phyloP scores from a whole-genome alignment of 2,329 filamentous ascomycete species.

The Zymoseptoria pseudotritici region DNA sequence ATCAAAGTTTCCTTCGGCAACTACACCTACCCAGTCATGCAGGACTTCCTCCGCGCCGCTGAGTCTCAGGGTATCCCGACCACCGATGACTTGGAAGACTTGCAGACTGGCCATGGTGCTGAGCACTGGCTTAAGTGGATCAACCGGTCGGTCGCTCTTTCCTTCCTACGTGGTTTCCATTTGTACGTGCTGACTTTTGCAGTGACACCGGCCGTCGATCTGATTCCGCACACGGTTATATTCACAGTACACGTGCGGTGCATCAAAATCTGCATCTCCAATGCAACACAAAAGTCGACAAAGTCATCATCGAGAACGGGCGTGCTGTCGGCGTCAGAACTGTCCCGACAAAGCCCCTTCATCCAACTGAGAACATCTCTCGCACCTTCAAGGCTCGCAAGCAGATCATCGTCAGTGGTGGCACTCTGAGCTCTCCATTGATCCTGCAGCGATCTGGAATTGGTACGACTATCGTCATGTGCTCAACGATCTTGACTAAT shows the following conservation, averaged over 20 bases:
- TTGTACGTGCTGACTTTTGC: constrained; percentile 4
- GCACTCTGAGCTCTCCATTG: constrained; percentile 65
- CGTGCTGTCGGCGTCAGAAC: constrained; percentile 64
- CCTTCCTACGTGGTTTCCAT: not conserved
- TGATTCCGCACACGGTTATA: constrained; percentile 69
- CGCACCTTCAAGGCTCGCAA: constrained; percentile 61
- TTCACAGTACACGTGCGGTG: constrained; percentile 66
- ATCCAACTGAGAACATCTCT: constrained; percentile 44
- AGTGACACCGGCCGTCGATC: constrained; percentile 59
- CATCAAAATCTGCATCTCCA: constrained; percentile 65
- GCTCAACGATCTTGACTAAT: not conserved
- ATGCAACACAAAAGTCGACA: constrained; percentile 71
- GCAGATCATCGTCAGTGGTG: constrained; percentile 65
- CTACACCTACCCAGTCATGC: constrained; percentile 67
- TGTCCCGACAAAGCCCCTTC: constrained; percentile 62
- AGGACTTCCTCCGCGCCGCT: constrained; percentile 58
- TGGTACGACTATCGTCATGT: constrained; percentile 25
- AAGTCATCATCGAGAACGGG: constrained; percentile 66
- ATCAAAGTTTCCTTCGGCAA: constrained; percentile 79
- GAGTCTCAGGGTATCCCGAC: constrained; percentile 68
- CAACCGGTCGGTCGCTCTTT: constrained; percentile 44
- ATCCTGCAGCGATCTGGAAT: constrained; percentile 71
- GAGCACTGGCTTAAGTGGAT: constrained; percentile 86
- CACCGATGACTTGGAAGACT: constrained; percentile 67
- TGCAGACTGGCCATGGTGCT: constrained; percentile 59